Conservation (phyloP, 306 rosid species). For the Abrus pulchellus region DNA sequence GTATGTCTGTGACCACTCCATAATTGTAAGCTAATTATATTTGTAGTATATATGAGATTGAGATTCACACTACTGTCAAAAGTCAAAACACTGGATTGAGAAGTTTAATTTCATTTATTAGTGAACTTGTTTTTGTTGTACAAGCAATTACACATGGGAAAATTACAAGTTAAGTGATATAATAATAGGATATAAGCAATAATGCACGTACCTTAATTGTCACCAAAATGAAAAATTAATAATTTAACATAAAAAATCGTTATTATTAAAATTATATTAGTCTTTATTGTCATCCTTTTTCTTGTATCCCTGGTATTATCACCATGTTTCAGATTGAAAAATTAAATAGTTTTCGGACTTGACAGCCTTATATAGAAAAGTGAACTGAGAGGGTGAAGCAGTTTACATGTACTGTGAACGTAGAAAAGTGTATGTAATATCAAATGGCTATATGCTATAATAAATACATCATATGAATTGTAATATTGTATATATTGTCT, state of each 20-base stretch:
- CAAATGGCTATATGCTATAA: constrained; percentile 36
- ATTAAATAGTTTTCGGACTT: background rate
- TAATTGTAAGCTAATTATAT: constrained; percentile 4
- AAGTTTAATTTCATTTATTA: background rate
- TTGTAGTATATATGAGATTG: constrained; percentile 9
- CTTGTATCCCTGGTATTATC: background rate
- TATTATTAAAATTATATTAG: background rate
- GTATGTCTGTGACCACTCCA: background rate
- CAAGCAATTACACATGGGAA: constrained; percentile 14
- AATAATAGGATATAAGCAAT: constrained; percentile 3
- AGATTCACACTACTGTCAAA: background rate
- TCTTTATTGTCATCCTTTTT: background rate
- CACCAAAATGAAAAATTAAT: background rate
- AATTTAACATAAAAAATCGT: background rate
- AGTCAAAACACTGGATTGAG: background rate
- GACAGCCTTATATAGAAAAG: constrained; percentile 2
- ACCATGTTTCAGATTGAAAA: constrained; percentile 27
- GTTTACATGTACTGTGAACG: constrained; percentile 25
- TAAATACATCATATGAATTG: constrained; percentile 40
- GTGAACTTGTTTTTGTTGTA: background rate
- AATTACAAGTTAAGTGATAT: background rate
- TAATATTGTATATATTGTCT: constrained; percentile 25
- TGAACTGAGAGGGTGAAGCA: constrained; percentile 20
- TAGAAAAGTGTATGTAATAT: constrained; percentile 17
- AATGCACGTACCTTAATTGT: background rate